A percentile compares a stretch with the other conserved stretches of the same genome.
These are phyloP conservation scores for Phlegmacium glaucopus DNA, from an alignment of 768 basidiomycete genomes.

Conservation along the genomic window DNA sequence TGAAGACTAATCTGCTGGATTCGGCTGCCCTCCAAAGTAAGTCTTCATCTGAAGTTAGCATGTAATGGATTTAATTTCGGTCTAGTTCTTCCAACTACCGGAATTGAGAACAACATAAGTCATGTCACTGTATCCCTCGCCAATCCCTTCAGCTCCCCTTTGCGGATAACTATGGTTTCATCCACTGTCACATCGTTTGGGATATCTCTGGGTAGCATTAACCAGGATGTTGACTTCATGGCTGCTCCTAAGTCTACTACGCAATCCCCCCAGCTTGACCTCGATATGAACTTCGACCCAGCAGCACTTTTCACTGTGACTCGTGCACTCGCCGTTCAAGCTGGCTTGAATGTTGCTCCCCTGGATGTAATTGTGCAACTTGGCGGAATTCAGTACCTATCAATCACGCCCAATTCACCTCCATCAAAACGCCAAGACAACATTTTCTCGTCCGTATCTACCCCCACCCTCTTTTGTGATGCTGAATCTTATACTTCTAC, in stretches of 20 bases:
- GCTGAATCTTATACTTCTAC: not conserved
- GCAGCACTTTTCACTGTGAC: conserved; percentile 67
- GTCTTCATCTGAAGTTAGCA: not conserved
- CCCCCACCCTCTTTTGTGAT: not conserved
- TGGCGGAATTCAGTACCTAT: conserved; percentile 64
- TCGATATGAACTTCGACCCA: conserved; percentile 69
- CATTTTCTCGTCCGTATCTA: conserved; percentile 47
- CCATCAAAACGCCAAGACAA: conserved; percentile 37
- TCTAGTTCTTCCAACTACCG: conserved; percentile 62
- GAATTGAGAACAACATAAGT: conserved; percentile 56
- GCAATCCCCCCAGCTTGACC: conserved; percentile 52
- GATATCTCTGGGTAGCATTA: conserved; percentile 59
- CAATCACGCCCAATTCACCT: conserved; percentile 28
- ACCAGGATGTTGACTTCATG: conserved; percentile 46
- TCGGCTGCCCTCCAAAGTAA: conserved; percentile 53
- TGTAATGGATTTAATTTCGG: not conserved
- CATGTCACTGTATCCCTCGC: conserved; percentile 58
- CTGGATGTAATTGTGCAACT: conserved; percentile 64
- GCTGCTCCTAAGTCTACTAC: conserved; percentile 52
- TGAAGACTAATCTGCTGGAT: conserved; percentile 53
- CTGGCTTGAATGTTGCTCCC: conserved; percentile 55
- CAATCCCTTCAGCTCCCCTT: conserved; percentile 65
- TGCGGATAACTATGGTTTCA: conserved; percentile 54
- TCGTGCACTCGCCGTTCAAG: conserved; percentile 60
- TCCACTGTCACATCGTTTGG: conserved; percentile 63